Conservation (phyloP, 306 rosid species). For the Cucumis melo region DNA sequence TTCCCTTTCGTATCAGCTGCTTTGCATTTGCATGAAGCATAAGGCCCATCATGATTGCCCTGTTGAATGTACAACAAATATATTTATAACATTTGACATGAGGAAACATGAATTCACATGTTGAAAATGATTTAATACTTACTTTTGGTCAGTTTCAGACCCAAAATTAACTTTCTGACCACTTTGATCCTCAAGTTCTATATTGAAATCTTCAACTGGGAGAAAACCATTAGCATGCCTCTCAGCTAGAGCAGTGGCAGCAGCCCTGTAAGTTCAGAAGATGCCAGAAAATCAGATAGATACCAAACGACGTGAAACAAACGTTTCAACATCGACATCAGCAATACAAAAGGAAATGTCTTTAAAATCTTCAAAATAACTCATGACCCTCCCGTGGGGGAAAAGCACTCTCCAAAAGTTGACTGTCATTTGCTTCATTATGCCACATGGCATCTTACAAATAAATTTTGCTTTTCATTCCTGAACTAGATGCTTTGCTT, state of each 20-base stretch:
- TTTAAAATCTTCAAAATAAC: not conserved
- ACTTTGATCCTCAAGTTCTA: conserved; percentile 87
- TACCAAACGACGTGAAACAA: not conserved
- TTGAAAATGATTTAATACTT: conserved; percentile 5
- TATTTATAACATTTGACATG: not conserved
- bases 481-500: not conserved
- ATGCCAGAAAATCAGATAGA: conserved; percentile 7
- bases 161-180: conserved; percentile 68
- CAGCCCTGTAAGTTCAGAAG: conserved; percentile 38
- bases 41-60: conserved; percentile 95
- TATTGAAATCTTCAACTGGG: conserved; percentile 63
- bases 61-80: conserved; percentile 16
- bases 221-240: conserved; percentile 71
- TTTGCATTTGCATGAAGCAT: conserved; percentile 86
- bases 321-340: not conserved
- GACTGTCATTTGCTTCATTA: not conserved
- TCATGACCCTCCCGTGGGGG: not conserved
- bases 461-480: not conserved
- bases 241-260: conserved; percentile 48
- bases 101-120: conserved; percentile 10
- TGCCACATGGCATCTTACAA: not conserved
- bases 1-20: conserved; percentile 37
- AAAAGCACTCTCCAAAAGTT: not conserved
- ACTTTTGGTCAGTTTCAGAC: conserved; percentile 74
- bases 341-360: not conserved